These are phyloP conservation scores for Creolimax fragrantissima DNA, from an alignment of 78 protist species.

Conservation along the genomic window DNA sequence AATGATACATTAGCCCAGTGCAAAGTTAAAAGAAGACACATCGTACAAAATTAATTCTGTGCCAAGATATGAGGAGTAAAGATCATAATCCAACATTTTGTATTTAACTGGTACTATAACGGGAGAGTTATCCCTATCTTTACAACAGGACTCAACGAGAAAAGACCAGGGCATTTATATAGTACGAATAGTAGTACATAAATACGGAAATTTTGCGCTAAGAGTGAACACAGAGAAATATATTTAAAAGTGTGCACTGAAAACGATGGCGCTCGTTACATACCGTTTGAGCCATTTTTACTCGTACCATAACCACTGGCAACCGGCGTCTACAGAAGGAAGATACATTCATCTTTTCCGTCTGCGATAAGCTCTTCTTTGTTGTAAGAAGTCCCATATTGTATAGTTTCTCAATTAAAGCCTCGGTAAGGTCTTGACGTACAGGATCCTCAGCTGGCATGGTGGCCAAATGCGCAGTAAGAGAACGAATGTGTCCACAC, in stretches of 20 bases:
- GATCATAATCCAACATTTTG: too few relatives aligned
- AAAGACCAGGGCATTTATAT: too few relatives aligned
- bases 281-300: conserved; percentile 60
- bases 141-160: too few relatives aligned
- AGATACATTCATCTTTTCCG: conserved; percentile 10
- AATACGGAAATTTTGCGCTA: not conserved
- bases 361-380: not conserved
- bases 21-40: not conserved
- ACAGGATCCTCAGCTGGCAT: conserved; percentile 40
- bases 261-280: not conserved
- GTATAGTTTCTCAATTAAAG: conserved; percentile 61
- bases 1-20: too few relatives aligned
- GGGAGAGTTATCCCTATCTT: too few relatives aligned
- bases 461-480: conserved; percentile 22
- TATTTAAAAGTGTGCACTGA: not conserved
- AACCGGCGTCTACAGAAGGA: conserved; percentile 65
- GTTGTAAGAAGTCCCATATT: conserved; percentile 25
- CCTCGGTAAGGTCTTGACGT: conserved; percentile 43
- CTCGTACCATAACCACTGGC: conserved; percentile 58
- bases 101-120: too few relatives aligned
- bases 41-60: not conserved
- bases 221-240: not conserved
- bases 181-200: not conserved
- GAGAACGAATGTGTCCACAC: conserved; percentile 15
- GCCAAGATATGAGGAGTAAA: too few relatives aligned